Conservation (phyloP, 1,284 basidiomycete genomes). For the Gymnopus androsaceus region DNA sequence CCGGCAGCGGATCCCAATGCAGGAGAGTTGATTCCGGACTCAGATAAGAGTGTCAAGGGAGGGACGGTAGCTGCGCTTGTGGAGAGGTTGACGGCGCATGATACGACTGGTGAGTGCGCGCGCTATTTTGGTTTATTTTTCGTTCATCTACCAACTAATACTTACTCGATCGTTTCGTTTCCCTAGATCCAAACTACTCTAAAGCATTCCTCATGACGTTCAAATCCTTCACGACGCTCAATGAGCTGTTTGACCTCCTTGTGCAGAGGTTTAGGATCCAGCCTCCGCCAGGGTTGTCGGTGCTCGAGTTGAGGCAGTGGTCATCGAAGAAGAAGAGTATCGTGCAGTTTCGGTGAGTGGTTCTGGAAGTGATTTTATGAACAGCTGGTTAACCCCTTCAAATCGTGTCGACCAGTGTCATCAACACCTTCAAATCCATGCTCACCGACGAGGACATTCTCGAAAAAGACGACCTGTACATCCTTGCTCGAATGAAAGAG, state of each 20-base stretch:
- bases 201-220: constrained; percentile 97
- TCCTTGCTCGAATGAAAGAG: constrained; percentile 77
- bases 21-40: constrained; percentile 66
- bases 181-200: constrained; percentile 77
- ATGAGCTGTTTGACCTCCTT: constrained; percentile 87
- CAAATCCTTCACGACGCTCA: constrained; percentile 89
- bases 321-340: constrained; percentile 85
- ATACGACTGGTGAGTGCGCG: constrained; percentile 70
- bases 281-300: constrained; percentile 70
- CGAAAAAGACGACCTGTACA: constrained; percentile 79
- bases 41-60: constrained; percentile 82
- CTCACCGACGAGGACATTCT: constrained; percentile 78
- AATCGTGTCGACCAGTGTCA: constrained; percentile 51
- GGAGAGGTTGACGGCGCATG: constrained; percentile 89
- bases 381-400: not conserved
- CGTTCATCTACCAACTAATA: not conserved
- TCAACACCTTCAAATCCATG: constrained; percentile 85
- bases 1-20: constrained; percentile 77
- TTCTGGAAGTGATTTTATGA: not conserved
- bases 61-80: constrained; percentile 87
- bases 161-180: not conserved
- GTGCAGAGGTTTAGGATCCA: constrained; percentile 82
- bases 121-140: not conserved
- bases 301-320: constrained; percentile 80
- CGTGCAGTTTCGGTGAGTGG: constrained; percentile 79